phyloP scores from a whole-genome alignment of 495 filamentous ascomycete species.

The Platismatia glauca region DNA sequence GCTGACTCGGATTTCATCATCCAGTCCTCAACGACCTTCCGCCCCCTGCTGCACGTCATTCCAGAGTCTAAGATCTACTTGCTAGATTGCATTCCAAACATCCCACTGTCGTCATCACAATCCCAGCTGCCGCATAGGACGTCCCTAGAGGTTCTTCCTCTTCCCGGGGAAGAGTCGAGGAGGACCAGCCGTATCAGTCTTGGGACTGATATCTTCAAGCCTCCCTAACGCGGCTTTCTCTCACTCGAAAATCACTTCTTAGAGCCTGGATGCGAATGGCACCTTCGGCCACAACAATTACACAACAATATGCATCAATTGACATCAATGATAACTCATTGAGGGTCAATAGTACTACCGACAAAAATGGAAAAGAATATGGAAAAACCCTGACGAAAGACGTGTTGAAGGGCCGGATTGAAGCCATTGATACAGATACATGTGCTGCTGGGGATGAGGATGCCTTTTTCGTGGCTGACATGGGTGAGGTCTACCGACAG shows the following conservation, averaged over 20 bases:
- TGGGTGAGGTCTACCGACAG: slow-evolving; percentile 98
- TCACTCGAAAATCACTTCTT: slow-evolving; percentile 26
- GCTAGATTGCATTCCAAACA: slow-evolving; percentile 50
- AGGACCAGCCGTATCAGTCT: slow-evolving; percentile 75
- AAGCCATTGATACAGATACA: slow-evolving; percentile 68
- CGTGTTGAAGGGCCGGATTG: slow-evolving; percentile 71
- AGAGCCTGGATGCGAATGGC: slow-evolving; percentile 53
- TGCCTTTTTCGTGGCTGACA: slow-evolving; percentile 94
- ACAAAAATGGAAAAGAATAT: slow-evolving; percentile 41
- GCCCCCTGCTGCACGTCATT: slow-evolving; percentile 60
- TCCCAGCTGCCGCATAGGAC: slow-evolving; percentile 98
- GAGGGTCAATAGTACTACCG: slow-evolving; percentile 32
- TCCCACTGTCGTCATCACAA: slow-evolving; percentile 46
- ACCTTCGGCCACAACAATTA: slow-evolving; percentile 55
- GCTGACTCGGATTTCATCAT: not conserved
- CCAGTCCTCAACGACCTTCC: slow-evolving; percentile 53
- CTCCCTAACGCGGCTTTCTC: slow-evolving; percentile 59
- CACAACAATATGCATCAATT: slow-evolving; percentile 40
- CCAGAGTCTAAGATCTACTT: slow-evolving; percentile 32
- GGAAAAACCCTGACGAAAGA: slow-evolving; percentile 59
- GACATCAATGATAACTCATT: slow-evolving; percentile 27
- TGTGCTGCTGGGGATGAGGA: slow-evolving; percentile 91
- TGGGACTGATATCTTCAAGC: slow-evolving; percentile 80
- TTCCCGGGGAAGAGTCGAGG: slow-evolving; percentile 86
- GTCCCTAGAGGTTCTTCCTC: slow-evolving; percentile 94